Evolutionary conservation across 371 early-diverging fungal genomes (phyloP).

Genomic region (Gilbertella persicaria): DNA sequence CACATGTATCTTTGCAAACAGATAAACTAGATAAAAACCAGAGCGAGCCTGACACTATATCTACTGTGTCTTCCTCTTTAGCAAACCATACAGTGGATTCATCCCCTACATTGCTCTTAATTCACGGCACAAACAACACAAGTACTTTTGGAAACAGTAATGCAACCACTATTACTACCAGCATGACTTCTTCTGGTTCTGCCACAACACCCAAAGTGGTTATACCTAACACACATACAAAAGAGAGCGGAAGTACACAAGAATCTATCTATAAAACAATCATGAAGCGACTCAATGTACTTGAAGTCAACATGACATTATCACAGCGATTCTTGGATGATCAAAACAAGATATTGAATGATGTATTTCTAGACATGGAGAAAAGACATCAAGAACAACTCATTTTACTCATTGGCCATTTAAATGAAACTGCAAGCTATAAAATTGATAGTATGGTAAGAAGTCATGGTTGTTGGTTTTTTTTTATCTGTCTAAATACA

Average conservation of each 20-base stretch:
- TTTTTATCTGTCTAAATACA: background rate
- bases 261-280: constrained; percentile 92
- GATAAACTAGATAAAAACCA: no score
- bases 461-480: background rate
- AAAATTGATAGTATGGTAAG: constrained; percentile 62
- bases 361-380: constrained; percentile 69
- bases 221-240: constrained; percentile 6
- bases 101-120: no score
- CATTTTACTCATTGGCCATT: constrained; percentile 57
- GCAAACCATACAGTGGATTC: no score
- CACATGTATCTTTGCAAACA: no score
- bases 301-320: constrained; percentile 81
- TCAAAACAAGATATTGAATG: constrained; percentile 78
- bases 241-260: constrained; percentile 28
- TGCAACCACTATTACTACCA: no score
- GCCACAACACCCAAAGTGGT: constrained; percentile 1
- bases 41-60: no score
- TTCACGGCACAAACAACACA: no score
- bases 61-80: no score
- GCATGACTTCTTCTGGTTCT: background rate
- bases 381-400: constrained; percentile 61
- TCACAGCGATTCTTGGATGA: constrained; percentile 85
- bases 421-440: constrained; percentile 63
- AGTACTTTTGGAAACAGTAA: no score
- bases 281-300: constrained; percentile 74